Percentiles rank a stretch among this genome's conserved stretches.
phyloP scores from a whole-genome alignment of 73 alveolate genomes.

The Uronychia setigera region DNA sequence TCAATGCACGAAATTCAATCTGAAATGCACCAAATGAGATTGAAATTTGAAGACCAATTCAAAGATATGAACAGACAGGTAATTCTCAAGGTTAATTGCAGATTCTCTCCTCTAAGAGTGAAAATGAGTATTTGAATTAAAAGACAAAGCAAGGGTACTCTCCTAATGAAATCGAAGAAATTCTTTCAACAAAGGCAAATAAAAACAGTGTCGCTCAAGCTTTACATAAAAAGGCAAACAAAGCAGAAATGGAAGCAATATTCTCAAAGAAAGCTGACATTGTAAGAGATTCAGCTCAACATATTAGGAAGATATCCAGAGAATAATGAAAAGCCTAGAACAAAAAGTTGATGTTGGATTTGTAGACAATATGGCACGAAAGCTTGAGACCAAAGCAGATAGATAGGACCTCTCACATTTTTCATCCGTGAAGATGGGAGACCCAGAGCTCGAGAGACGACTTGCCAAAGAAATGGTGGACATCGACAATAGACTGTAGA shows the following conservation, averaged over 20 bases:
- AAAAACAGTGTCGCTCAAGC: slow-evolving; percentile 67
- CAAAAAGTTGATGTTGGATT: slow-evolving; percentile 39
- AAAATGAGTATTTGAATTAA: background rate
- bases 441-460: slow-evolving; percentile 1
- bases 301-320: slow-evolving; percentile 34
- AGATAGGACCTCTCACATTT: slow-evolving; percentile 31
- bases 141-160: background rate
- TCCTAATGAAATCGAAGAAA: slow-evolving; percentile 41
- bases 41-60: slow-evolving; percentile 21
- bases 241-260: slow-evolving; percentile 53
- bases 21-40: slow-evolving; percentile 11
- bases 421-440: background rate
- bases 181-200: slow-evolving; percentile 57
- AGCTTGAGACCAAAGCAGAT: slow-evolving; percentile 62
- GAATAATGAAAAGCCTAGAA: slow-evolving; percentile 37
- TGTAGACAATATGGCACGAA: slow-evolving; percentile 28
- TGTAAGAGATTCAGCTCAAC: background rate
- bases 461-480: slow-evolving; percentile 27
- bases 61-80: slow-evolving; percentile 4
- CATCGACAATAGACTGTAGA: slow-evolving; percentile 14
- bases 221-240: slow-evolving; percentile 64
- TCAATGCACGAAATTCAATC: slow-evolving; percentile 3
- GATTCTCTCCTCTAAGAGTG: background rate
- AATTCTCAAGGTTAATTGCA: background rate
- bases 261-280: slow-evolving; percentile 68